These are phyloP conservation scores for Prorocentrum cordatum DNA, from an alignment of 169 alveolate species.

Conservation along the genomic window DNA sequence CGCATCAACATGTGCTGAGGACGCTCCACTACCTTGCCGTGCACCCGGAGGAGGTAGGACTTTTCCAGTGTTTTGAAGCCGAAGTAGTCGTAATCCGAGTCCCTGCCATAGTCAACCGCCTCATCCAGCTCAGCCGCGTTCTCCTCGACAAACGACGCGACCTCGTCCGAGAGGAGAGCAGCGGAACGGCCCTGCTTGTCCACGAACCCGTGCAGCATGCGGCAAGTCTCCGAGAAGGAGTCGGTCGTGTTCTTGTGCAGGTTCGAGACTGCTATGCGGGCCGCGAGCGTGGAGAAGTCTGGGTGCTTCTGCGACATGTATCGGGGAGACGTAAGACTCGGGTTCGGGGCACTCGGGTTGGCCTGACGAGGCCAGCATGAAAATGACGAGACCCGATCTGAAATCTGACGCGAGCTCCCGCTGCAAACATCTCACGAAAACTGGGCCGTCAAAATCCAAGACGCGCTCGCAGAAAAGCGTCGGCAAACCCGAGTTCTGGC, in stretches of 20 bases:
- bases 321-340: too few species aligned
- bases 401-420: too few species aligned
- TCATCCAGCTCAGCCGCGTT: neutral
- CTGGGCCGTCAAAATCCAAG: too few species aligned
- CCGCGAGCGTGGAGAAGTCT: constrained; percentile 94
- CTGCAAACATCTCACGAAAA: too few species aligned
- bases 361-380: too few species aligned
- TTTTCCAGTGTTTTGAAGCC: constrained; percentile 93
- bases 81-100: constrained; percentile 80
- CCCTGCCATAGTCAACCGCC: constrained; percentile 25
- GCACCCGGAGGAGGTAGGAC: constrained; percentile 70
- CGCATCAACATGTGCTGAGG: constrained; percentile 98
- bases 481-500: too few species aligned
- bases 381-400: too few species aligned
- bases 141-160: constrained; percentile 1
- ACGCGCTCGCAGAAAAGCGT: too few species aligned
- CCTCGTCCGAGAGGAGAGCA: constrained; percentile 5
- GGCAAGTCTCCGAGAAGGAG: constrained; percentile 39
- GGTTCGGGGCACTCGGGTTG: too few species aligned
- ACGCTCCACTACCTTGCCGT: constrained; percentile 91
- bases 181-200: constrained; percentile 24
- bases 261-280: constrained; percentile 93
- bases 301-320: constrained; percentile 96
- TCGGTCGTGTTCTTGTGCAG: constrained; percentile 73
- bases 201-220: neutral